These are phyloP conservation scores for Pseudogymnoascus sp. DNA, from an alignment of 2,329 filamentous ascomycete species.

Conservation along the genomic window DNA sequence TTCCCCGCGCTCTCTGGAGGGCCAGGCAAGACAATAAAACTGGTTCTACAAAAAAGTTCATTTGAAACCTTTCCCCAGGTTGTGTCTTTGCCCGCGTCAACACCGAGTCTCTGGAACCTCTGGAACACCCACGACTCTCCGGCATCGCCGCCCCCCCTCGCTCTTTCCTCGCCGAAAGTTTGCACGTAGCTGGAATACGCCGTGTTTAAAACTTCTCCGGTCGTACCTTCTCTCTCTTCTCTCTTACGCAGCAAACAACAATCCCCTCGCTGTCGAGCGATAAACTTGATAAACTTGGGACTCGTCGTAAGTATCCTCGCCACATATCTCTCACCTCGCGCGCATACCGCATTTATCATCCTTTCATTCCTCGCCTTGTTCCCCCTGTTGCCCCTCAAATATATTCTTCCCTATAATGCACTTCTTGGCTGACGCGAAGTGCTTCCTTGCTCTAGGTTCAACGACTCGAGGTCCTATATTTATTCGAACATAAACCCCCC, in stretches of 20 bases:
- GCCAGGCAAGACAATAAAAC: conserved; percentile 21
- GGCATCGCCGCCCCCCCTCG: conserved; percentile 9
- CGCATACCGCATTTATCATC: not conserved
- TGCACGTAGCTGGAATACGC: conserved; percentile 26
- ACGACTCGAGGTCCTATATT: conserved; percentile 17
- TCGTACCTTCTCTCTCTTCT: conserved; percentile 4
- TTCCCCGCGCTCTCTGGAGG: conserved; percentile 17
- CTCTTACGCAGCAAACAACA: conserved; percentile 4
- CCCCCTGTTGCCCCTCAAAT: not conserved
- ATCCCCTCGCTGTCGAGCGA: not conserved
- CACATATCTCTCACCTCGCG: conserved; percentile 8
- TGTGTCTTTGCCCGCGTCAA: conserved; percentile 12
- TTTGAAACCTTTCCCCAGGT: conserved; percentile 19
- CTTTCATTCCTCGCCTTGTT: not conserved
- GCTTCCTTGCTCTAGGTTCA: conserved; percentile 16
- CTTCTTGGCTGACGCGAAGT: conserved; percentile 6
- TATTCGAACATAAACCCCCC: conserved; percentile 14
- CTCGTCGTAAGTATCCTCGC: conserved; percentile 4
- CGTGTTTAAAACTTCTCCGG: conserved; percentile 18
- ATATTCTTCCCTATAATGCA: conserved; percentile 4
- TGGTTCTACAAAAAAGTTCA: conserved; percentile 21
- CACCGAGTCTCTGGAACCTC: not conserved
- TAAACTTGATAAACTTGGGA: not conserved
- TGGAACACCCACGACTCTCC: not conserved
- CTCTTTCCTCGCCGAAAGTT: conserved; percentile 13